These are phyloP conservation scores for Streptanthus diversifolius DNA, from an alignment of 345 rosid genomes.

Conservation along the genomic window DNA sequence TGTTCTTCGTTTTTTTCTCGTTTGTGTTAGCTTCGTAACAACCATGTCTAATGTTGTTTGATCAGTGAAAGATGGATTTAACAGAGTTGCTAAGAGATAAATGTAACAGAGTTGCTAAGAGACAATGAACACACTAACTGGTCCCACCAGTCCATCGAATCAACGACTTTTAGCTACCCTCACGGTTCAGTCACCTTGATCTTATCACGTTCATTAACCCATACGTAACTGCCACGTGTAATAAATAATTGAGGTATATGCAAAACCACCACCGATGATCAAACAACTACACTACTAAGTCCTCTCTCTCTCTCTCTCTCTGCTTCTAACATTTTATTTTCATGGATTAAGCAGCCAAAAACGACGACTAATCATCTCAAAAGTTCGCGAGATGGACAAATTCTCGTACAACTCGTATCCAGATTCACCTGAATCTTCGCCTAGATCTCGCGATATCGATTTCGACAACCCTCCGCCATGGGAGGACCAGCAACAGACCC, in stretches of 20 bases:
- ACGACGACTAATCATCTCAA: background rate
- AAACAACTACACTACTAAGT: background rate
- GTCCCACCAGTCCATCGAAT: slow-evolving; percentile 14
- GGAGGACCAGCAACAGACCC: slow-evolving; percentile 56
- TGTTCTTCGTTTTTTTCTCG: background rate
- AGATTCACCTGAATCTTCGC: slow-evolving; percentile 89
- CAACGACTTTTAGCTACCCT: slow-evolving; percentile 12
- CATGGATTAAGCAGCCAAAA: background rate
- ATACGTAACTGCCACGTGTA: slow-evolving; percentile 1
- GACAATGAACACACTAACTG: slow-evolving; percentile 21
- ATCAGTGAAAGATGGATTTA: slow-evolving; percentile 57
- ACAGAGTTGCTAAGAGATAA: slow-evolving; percentile 54
- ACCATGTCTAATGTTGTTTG: background rate
- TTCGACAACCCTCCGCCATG: slow-evolving; percentile 75
- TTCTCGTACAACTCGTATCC: slow-evolving; percentile 59
- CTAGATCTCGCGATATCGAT: slow-evolving; percentile 83
- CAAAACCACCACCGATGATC: slow-evolving; percentile 19
- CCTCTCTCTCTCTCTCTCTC: slow-evolving; percentile 7
- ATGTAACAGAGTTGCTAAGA: slow-evolving; percentile 58
- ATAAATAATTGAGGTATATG: background rate
- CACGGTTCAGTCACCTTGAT: slow-evolving; percentile 19
- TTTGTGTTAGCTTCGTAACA: background rate
- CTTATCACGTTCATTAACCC: background rate
- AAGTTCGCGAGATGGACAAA: slow-evolving; percentile 47
- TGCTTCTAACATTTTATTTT: background rate